Conservation (phyloP, 2,329 filamentous ascomycete genomes). For the Colletotrichum chlorophyti region DNA sequence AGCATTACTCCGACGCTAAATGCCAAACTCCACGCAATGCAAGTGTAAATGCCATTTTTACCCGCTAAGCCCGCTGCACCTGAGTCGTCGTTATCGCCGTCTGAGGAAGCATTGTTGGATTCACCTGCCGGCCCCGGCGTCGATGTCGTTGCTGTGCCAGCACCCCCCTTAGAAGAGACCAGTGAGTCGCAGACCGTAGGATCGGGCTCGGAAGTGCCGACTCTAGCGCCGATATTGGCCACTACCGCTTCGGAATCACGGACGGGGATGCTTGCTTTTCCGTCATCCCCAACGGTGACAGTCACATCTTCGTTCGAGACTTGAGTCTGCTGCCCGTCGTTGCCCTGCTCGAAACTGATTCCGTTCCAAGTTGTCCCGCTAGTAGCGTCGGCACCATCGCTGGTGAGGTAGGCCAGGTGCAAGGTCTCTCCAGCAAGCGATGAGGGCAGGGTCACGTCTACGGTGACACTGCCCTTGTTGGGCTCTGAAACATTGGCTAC, state of each 20-base stretch:
- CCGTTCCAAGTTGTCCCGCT: slow-evolving; percentile 23
- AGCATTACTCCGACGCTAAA: slow-evolving; percentile 11
- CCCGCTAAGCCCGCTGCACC: background rate
- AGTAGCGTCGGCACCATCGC: slow-evolving; percentile 24
- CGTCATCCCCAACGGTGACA: slow-evolving; percentile 2
- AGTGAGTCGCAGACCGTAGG: slow-evolving; percentile 14
- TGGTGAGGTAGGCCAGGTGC: slow-evolving; percentile 20
- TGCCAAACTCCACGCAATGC: slow-evolving; percentile 27
- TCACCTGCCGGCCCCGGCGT: slow-evolving; percentile 16
- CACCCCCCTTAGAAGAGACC: slow-evolving; percentile 2
- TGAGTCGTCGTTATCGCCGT: background rate
- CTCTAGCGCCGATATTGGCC: slow-evolving; percentile 11
- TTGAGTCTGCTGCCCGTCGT: slow-evolving; percentile 5
- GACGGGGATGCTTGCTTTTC: slow-evolving; percentile 17
- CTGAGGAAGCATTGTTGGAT: slow-evolving; percentile 14
- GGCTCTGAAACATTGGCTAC: slow-evolving; percentile 21
- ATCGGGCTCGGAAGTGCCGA: slow-evolving; percentile 16
- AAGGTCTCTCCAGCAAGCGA: slow-evolving; percentile 16
- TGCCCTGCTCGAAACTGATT: slow-evolving; percentile 22
- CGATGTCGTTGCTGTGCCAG: slow-evolving; percentile 10
- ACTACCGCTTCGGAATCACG: slow-evolving; percentile 21
- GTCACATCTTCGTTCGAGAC: slow-evolving; percentile 13
- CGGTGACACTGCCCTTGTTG: slow-evolving; percentile 9
- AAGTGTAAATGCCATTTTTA: background rate
- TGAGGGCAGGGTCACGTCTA: slow-evolving; percentile 9